Conservation (phyloP, 352 stramenopile genomes). For the Saprolegnia diclina region DNA sequence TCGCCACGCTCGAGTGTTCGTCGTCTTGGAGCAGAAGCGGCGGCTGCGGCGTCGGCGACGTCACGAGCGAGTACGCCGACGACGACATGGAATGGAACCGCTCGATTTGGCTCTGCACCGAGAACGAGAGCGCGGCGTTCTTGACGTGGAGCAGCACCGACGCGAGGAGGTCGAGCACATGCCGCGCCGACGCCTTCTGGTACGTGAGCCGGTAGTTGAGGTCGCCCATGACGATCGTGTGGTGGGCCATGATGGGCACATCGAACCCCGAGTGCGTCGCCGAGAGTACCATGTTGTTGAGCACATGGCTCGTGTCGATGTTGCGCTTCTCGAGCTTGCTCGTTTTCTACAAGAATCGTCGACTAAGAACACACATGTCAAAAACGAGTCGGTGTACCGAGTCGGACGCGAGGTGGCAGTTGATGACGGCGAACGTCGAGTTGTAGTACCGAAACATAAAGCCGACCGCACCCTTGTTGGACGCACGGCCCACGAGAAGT, state of each 20-base stretch:
- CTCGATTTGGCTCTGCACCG: constrained; percentile 3
- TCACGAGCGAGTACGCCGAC: background rate
- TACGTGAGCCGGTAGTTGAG: constrained; percentile 84
- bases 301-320: constrained; percentile 70
- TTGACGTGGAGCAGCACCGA: background rate
- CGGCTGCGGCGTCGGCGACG: background rate
- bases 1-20: background rate
- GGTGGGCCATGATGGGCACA: constrained; percentile 70
- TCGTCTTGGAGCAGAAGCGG: background rate
- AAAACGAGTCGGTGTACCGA: constrained; percentile 32
- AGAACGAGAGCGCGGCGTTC: background rate
- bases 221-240: constrained; percentile 87
- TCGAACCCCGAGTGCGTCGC: constrained; percentile 83
- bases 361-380: too few species aligned
- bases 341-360: constrained; percentile 26
- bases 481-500: constrained; percentile 64
- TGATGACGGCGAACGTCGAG: constrained; percentile 81
- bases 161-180: constrained; percentile 16
- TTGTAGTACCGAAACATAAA: constrained; percentile 85
- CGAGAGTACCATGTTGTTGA: constrained; percentile 75
- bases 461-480: constrained; percentile 88
- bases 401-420: constrained; percentile 84
- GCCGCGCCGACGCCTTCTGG: constrained; percentile 15
- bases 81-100: constrained; percentile 5
- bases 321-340: constrained; percentile 76